Conservation (phyloP, 768 basidiomycete species). For the Mycena epipterygia region DNA sequence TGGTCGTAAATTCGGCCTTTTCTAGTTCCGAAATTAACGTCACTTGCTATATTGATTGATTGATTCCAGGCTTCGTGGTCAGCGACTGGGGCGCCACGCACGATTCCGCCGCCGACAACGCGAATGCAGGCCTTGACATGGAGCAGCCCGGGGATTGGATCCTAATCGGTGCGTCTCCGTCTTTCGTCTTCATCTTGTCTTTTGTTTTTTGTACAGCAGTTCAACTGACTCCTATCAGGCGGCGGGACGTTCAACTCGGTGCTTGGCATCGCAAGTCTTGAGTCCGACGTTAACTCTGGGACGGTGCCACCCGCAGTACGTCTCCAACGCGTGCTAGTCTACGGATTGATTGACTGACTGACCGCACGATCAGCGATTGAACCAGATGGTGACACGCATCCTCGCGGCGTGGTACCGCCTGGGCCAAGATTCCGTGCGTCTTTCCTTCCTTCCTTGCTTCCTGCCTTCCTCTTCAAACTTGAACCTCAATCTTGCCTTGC, state of each 20-base stretch:
- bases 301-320: slow-evolving; percentile 49
- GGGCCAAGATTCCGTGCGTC: slow-evolving; percentile 57
- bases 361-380: slow-evolving; percentile 44
- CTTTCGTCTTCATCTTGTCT: slow-evolving; percentile 26
- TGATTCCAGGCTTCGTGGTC: slow-evolving; percentile 67
- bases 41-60: slow-evolving; percentile 36
- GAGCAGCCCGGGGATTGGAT: slow-evolving; percentile 49
- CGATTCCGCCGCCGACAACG: slow-evolving; percentile 37
- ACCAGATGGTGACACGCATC: slow-evolving; percentile 62
- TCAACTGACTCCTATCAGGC: slow-evolving; percentile 45
- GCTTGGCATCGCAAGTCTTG: slow-evolving; percentile 45
- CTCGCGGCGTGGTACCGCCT: slow-evolving; percentile 62
- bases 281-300: slow-evolving; percentile 52
- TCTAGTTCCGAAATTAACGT: no score
- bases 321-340: neutral
- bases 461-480: slow-evolving; percentile 80
- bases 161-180: slow-evolving; percentile 45
- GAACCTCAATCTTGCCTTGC: no score
- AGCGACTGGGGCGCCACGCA: slow-evolving; percentile 47
- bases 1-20: no score
- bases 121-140: slow-evolving; percentile 41
- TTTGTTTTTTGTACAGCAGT: slow-evolving; percentile 34
- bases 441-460: no score
- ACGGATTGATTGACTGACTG: neutral
- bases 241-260: slow-evolving; percentile 48